Percentiles rank a stretch among this genome's conserved stretches.
These are phyloP conservation scores for Poa pratensis DNA, from an alignment of 176 grass and related monocot species.

Conservation along the genomic window DNA sequence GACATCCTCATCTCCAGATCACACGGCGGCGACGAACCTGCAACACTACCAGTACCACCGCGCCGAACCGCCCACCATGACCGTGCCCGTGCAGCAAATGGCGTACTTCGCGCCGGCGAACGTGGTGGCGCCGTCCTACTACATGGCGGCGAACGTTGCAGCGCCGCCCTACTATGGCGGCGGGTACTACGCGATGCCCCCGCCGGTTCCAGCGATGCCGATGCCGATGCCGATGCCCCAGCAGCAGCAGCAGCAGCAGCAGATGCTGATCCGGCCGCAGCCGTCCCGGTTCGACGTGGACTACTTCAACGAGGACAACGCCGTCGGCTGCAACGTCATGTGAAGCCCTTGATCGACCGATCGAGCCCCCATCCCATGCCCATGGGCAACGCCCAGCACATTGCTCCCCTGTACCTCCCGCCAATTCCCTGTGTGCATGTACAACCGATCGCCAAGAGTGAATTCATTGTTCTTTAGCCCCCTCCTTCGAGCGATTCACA, in stretches of 20 bases:
- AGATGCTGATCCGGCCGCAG: conserved; percentile 47
- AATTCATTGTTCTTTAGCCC: neutral
- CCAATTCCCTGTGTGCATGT: neutral
- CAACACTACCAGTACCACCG: conserved; percentile 45
- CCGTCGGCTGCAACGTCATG: conserved; percentile 73
- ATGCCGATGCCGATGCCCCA: conserved; percentile 10
- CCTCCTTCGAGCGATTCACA: neutral
- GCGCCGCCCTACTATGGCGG: conserved; percentile 48
- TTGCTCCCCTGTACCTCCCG: too few species aligned
- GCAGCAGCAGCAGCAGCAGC: conserved; percentile 6
- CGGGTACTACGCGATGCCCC: conserved; percentile 38
- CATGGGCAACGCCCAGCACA: neutral
- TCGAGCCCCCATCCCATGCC: neutral
- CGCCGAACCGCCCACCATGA: conserved; percentile 56
- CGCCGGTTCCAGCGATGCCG: neutral
- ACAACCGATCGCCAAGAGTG: neutral
- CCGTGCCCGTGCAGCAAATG: conserved; percentile 50
- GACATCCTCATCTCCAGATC: conserved; percentile 2
- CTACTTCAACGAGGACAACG: conserved; percentile 81
- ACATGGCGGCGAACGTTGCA: conserved; percentile 39
- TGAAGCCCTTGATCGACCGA: conserved; percentile 28
- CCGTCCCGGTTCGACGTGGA: conserved; percentile 67
- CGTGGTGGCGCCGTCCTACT: conserved; percentile 44
- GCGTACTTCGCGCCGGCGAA: conserved; percentile 49
- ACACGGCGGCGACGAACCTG: conserved; percentile 22